Evolutionary conservation across 192 early-diverging fungal genomes (phyloP).

Genomic region (Rhizoclosmatium sp.): DNA sequence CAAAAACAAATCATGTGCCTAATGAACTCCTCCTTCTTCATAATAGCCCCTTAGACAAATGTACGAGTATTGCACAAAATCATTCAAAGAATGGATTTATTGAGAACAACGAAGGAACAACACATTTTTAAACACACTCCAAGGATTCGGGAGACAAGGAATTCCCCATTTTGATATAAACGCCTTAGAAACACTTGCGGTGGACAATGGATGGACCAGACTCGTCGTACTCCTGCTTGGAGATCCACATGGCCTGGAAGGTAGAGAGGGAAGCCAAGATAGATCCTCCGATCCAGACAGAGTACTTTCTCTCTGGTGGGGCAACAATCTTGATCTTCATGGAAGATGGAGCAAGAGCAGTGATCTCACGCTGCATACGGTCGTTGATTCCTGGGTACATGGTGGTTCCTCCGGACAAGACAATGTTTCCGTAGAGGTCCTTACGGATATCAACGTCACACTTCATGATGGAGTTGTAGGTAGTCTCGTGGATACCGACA

Average conservation of each 20-base stretch:
- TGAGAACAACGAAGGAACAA: neutral
- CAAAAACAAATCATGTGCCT: neutral
- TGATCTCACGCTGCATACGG: constrained; percentile 98
- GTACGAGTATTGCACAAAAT: too few relatives aligned
- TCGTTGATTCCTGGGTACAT: constrained; percentile 98
- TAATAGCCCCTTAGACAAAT: too few relatives aligned
- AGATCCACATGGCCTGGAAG: constrained; percentile 99
- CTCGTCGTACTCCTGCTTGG: constrained; percentile 99
- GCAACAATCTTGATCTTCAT: constrained; percentile 99
- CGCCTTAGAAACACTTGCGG: constrained; percentile 87
- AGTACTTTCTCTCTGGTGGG: constrained; percentile 99
- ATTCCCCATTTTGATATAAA: neutral
- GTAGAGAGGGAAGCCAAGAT: constrained; percentile 96
- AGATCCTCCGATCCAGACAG: constrained; percentile 99
- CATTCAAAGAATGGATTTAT: too few relatives aligned
- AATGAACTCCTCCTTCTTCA: neutral
- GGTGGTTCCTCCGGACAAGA: constrained; percentile 95
- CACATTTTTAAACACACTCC: neutral
- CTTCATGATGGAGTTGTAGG: constrained; percentile 97
- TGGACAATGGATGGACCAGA: constrained; percentile 97
- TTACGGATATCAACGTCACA: constrained; percentile 96
- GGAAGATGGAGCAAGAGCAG: constrained; percentile 90
- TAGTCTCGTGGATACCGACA: constrained; percentile 95
- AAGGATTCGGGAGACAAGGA: neutral
- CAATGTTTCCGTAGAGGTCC: constrained; percentile 96